Conservation (phyloP, 2,329 filamentous ascomycete genomes). For the Alternaria sp. region DNA sequence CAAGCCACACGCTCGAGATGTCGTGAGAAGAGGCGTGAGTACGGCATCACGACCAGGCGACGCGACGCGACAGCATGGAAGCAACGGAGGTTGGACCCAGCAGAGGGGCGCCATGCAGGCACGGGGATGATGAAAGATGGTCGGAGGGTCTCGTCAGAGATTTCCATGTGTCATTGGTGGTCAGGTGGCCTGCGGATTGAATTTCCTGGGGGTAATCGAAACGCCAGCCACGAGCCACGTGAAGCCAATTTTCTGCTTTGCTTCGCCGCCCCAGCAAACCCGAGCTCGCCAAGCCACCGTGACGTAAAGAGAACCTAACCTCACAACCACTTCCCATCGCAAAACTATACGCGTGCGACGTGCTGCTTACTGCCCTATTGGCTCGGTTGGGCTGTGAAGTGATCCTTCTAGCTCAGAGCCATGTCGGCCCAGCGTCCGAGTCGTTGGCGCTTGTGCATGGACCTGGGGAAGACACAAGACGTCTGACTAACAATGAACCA, state of each 20-base stretch:
- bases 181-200: constrained; percentile 18
- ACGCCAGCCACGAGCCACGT: constrained; percentile 18
- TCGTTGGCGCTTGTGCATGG: constrained; percentile 33
- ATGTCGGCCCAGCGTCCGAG: constrained; percentile 31
- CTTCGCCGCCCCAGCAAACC: constrained; percentile 13
- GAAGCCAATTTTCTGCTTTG: constrained; percentile 23
- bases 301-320: constrained; percentile 35
- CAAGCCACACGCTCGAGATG: constrained; percentile 20
- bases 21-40: constrained; percentile 19
- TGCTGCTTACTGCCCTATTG: constrained; percentile 13
- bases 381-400: constrained; percentile 28
- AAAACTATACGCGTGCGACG: constrained; percentile 27
- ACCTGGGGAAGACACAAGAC: constrained; percentile 34
- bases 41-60: constrained; percentile 11
- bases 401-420: constrained; percentile 28
- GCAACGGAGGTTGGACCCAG: constrained; percentile 16
- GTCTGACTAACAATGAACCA: constrained; percentile 43
- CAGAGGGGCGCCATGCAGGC: constrained; percentile 23
- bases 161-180: constrained; percentile 40
- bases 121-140: constrained; percentile 32
- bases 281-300: constrained; percentile 18
- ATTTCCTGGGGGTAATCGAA: constrained; percentile 25
- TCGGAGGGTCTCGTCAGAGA: constrained; percentile 29
- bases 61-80: constrained; percentile 20
- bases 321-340: constrained; percentile 27